phyloP scores from a whole-genome alignment of 306 rosid species.

The Argentina anserina region DNA sequence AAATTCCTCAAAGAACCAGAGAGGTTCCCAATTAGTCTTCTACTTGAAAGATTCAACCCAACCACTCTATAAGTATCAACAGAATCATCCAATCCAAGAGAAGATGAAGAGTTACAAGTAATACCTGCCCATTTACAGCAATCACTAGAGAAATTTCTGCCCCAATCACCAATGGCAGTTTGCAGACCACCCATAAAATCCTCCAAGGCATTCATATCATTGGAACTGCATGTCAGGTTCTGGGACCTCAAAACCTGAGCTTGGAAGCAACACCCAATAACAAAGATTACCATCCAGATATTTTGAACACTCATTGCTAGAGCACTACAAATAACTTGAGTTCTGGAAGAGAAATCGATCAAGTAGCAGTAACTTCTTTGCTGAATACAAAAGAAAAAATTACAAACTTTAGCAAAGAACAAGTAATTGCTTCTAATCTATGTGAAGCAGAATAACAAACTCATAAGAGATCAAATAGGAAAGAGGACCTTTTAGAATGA shows the following conservation, averaged over 20 bases:
- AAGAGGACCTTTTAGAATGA: neutral
- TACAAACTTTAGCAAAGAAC: neutral
- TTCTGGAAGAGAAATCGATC: too few species aligned
- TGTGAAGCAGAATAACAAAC: neutral
- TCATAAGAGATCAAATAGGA: neutral
- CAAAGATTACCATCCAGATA: neutral
- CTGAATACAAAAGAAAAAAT: neutral
- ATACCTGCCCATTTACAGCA: slow-evolving; percentile 33
- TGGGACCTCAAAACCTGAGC: neutral
- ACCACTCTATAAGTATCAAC: slow-evolving; percentile 9
- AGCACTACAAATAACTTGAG: neutral
- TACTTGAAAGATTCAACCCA: slow-evolving; percentile 16
- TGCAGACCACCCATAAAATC: slow-evolving; percentile 7
- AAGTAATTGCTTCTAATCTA: neutral
- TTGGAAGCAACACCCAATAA: neutral
- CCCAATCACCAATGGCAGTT: slow-evolving; percentile 11
- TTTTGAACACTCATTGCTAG: neutral
- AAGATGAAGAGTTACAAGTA: slow-evolving; percentile 10
- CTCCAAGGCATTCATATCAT: slow-evolving; percentile 7
- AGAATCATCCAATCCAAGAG: neutral
- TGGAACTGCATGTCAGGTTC: neutral
- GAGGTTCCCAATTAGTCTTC: neutral
- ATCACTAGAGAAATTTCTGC: neutral
- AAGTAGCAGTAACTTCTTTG: neutral
- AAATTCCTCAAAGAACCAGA: slow-evolving; percentile 22